A percentile compares a stretch with the other conserved stretches of the same genome.
phyloP scores from a whole-genome alignment of 2,329 filamentous ascomycete species.

The Diaporthe aspalathi region DNA sequence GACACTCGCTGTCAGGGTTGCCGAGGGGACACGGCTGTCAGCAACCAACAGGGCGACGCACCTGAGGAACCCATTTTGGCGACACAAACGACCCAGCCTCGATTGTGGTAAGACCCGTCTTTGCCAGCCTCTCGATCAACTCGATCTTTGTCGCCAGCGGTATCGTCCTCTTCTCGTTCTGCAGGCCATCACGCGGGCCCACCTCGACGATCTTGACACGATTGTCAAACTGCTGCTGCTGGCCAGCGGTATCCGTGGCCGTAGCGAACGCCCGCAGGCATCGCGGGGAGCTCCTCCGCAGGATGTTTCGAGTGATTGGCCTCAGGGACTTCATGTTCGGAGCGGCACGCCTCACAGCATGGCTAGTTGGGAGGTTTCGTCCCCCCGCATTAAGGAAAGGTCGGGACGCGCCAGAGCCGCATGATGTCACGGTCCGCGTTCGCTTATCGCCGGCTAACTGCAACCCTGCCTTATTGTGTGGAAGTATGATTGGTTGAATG shows the following conservation, averaged over 20 bases:
- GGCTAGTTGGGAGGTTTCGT: conserved; percentile 18
- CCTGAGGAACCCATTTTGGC: conserved; percentile 87
- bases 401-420: conserved; percentile 20
- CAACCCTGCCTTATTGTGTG: neutral
- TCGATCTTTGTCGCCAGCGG: conserved; percentile 80
- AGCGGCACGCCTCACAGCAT: conserved; percentile 31
- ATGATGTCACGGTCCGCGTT: conserved; percentile 32
- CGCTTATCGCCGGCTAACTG: conserved; percentile 31
- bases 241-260: conserved; percentile 45
- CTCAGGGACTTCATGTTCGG: conserved; percentile 35
- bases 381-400: conserved; percentile 10
- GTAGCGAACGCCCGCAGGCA: conserved; percentile 54
- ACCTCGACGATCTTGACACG: conserved; percentile 80
- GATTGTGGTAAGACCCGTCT: conserved; percentile 77
- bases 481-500: neutral
- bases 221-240: conserved; percentile 51
- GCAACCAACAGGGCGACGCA: conserved; percentile 49
- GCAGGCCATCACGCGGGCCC: conserved; percentile 85
- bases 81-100: conserved; percentile 87
- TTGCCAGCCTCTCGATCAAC: conserved; percentile 75
- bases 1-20: neutral
- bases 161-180: conserved; percentile 83
- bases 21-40: neutral
- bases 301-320: conserved; percentile 25
- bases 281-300: conserved; percentile 23